Base-by-base conservation (phyloP, 2,329 filamentous ascomycete genomes). In the Phoma sp. region DNA sequence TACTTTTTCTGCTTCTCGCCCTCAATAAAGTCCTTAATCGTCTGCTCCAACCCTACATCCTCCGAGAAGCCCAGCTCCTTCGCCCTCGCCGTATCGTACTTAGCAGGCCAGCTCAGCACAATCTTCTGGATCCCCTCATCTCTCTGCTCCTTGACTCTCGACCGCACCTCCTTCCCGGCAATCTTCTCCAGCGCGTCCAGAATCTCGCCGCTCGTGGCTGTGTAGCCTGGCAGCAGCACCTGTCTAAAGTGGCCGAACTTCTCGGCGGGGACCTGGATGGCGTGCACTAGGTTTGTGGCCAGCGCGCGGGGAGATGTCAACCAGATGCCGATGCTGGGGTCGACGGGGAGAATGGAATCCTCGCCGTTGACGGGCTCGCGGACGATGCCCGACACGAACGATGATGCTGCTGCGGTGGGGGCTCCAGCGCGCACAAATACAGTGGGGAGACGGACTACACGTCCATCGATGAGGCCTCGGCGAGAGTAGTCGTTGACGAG, bases 401-500 rank as follows among this genome's bases (percentile, higher is more conserved):
- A 85, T 1, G 82, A 85, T n/a, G 86, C 86, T 0, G 86, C 86
- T 1, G 81, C 81, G 4, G 84, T 84, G 0, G 86, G 85, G 17
- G 77, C 78, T 1, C 86, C 86, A 0, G 85, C 84, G 0, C 86
- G 80, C 21, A 88, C 85, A 1, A 82, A 82, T 17, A 88, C 81
- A 0, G 85, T 87, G 0, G 86, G 85, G 44, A 88, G 83, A 0
- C 86, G 82, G 43, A 85, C 78, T 2, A 78, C 78, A 44, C 85
- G 82, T 7, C 81, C 85, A 53, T 85, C 83, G 53, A 88, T 80
- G 51, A 82, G 81, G 0, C 83, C 82, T 46, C 82, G 78, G 22
- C 86, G 79, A 49, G 84, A 85, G 71, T 87, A 83, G 58, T 88
- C 85, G 72, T 88, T 88, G 66, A 88, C 69, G 8, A 88, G 76